Base-by-base conservation (phyloP, 495 filamentous ascomycete species). In the Tuber microsphaerosporum region DNA sequence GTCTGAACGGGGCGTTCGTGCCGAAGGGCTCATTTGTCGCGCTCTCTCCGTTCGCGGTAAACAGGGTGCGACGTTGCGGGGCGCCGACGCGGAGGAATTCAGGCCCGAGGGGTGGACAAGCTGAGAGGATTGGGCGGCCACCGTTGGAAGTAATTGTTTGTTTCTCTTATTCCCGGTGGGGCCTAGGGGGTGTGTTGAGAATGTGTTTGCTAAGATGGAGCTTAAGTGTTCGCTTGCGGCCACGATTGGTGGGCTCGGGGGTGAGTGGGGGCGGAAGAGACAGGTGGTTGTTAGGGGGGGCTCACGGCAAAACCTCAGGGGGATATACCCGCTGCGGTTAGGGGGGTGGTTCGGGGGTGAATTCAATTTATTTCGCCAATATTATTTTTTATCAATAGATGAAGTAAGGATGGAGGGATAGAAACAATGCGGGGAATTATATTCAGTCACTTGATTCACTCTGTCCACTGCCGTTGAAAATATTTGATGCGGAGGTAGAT, bases 201-300 rank as follows among this genome's bases (percentile, higher is more conserved):
- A 89, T 83, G 86, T 86, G 3, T 97, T 97, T 84, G 92, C 94
- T 0, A 20, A 48, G 45, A 86, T 89, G 0, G 94, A 99, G 86
- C 92, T 97, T 8, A 81, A 85, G 42, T 88, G 87, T 34, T 83
- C 90, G 42, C 91, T 89, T 81, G 90, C 90, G 16, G 83, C 85
- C 22, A 87, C 89, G 73, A 88, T 88, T 1, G 88, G 89, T 22
- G 83, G 74, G 43, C 91, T 84, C 73, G 80, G 86, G 56, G 89
- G 90, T 0, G 89, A 2, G 79, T 3, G 9, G 76, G 90, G 56
- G 92, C 89, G 88, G 77, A 81, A 39, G 73, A 81, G 51, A 79
- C 39, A 41, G 75, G 0, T 79, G 83, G 86, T 86, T 74, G 10
- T 77, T 80, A 31, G 68, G 73, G 1, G 8, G 48, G 7, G 7